phyloP scores from a whole-genome alignment of 1,284 basidiomycete species.

The Schizopora paradoxa region DNA sequence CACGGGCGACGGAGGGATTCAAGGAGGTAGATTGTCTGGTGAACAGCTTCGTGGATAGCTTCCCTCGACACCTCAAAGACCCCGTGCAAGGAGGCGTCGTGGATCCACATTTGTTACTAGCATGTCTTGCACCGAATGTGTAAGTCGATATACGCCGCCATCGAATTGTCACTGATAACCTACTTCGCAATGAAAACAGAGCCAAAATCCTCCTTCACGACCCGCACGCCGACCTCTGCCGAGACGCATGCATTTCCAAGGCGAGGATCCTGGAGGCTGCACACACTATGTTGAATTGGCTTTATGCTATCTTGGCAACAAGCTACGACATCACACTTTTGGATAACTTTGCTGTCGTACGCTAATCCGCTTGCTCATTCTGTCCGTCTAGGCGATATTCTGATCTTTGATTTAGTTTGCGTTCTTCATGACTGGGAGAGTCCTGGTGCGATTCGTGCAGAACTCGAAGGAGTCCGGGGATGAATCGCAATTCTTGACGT shows the following conservation, averaged over 20 bases:
- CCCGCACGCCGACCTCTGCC: conserved; percentile 57
- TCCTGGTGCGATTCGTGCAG: conserved; percentile 58
- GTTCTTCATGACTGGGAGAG: conserved; percentile 63
- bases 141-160: conserved; percentile 31
- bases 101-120: conserved; percentile 62
- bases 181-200: too few relatives aligned
- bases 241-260: conserved; percentile 56
- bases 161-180: too few relatives aligned
- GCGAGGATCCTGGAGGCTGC: conserved; percentile 61
- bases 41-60: conserved; percentile 50
- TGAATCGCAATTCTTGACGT: conserved; percentile 46
- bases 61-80: conserved; percentile 51
- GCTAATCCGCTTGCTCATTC: conserved; percentile 20
- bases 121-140: conserved; percentile 59
- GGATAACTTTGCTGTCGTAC: conserved; percentile 52
- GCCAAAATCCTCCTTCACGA: conserved; percentile 64
- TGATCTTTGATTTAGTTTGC: conserved; percentile 42
- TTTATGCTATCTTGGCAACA: conserved; percentile 60
- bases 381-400: background rate
- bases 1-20: conserved; percentile 56
- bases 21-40: conserved; percentile 58
- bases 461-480: conserved; percentile 50
- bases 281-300: conserved; percentile 59
- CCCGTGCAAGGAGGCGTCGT: conserved; percentile 52
- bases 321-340: conserved; percentile 64